Percentiles rank a stretch among this genome's conserved stretches.
Evolutionary conservation across 2,329 filamentous ascomycete species (phyloP).

Genomic region (Blumeria graminis): DNA sequence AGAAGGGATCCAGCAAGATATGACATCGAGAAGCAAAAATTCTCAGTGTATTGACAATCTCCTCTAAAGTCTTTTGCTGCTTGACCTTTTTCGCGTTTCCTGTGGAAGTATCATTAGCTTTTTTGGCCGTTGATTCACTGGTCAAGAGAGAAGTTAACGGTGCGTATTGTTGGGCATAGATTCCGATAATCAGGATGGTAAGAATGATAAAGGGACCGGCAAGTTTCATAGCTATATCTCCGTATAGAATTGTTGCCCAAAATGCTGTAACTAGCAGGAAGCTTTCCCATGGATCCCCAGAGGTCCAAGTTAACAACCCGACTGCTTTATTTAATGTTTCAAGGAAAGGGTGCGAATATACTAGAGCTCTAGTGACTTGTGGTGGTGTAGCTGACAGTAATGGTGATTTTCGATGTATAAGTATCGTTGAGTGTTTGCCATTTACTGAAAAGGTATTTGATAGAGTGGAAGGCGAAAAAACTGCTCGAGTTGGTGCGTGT

Average conservation of each 20-base stretch:
- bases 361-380: conserved; percentile 77
- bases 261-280: conserved; percentile 69
- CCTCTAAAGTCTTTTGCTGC: conserved; percentile 84
- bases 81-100: conserved; percentile 39
- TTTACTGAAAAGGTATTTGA: conserved; percentile 36
- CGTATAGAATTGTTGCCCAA: conserved; percentile 72
- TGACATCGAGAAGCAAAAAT: conserved; percentile 83
- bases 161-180: conserved; percentile 80
- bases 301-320: conserved; percentile 82
- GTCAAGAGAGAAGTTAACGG: conserved; percentile 67
- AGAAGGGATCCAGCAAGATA: conserved; percentile 67
- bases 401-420: conserved; percentile 92
- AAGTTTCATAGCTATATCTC: conserved; percentile 56
- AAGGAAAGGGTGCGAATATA: conserved; percentile 88
- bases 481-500: conserved; percentile 50
- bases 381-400: conserved; percentile 81
- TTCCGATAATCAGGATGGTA: conserved; percentile 56
- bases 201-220: conserved; percentile 70
- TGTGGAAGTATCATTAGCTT: conserved; percentile 22
- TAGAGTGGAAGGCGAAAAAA: conserved; percentile 69
- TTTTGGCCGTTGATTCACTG: conserved; percentile 27
- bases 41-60: conserved; percentile 85
- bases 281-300: conserved; percentile 86
- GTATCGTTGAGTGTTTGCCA: conserved; percentile 67
- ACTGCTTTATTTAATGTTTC: conserved; percentile 67